phyloP scores from a whole-genome alignment of 805 yeast species.

The Teunomyces tritomae region DNA sequence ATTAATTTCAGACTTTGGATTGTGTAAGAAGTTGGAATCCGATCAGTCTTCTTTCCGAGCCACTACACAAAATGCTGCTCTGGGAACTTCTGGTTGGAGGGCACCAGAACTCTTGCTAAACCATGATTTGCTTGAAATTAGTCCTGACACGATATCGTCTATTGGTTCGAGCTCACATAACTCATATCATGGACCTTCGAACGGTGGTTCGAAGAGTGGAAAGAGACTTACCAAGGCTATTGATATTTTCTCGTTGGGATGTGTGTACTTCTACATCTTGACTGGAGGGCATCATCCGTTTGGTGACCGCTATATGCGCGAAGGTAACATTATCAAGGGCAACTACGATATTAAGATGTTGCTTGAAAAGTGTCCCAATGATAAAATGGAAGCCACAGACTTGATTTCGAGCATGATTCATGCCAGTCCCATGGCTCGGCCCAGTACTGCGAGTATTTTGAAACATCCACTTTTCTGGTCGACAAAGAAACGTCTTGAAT shows the following conservation, averaged over 20 bases:
- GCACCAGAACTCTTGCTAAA: constrained; percentile 80
- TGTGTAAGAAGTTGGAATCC: constrained; percentile 85
- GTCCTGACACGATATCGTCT: constrained; percentile 37
- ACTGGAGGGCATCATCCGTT: constrained; percentile 89
- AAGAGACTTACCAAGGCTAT: constrained; percentile 82
- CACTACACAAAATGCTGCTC: constrained; percentile 85
- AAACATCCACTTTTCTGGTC: constrained; percentile 91
- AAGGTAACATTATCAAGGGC: constrained; percentile 80
- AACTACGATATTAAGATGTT: constrained; percentile 52
- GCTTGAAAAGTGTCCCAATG: constrained; percentile 37
- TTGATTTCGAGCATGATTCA: constrained; percentile 71
- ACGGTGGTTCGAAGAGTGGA: constrained; percentile 8
- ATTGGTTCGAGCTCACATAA: constrained; percentile 17
- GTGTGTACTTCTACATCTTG: constrained; percentile 85
- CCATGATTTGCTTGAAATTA: constrained; percentile 36
- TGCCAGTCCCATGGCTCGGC: constrained; percentile 65
- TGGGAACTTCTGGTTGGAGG: constrained; percentile 96
- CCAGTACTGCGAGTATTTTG: constrained; percentile 64
- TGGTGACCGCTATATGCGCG: constrained; percentile 87
- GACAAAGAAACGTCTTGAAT: constrained; percentile 69
- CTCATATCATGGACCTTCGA: constrained; percentile 8
- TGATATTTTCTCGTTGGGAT: constrained; percentile 92
- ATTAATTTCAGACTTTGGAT: constrained; percentile 91
- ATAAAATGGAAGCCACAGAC: constrained; percentile 65
- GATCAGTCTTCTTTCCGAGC: constrained; percentile 94